A percentile compares a stretch with the other conserved stretches of the same genome.
These are phyloP conservation scores for Pseudogymnoascus verrucosus DNA, from an alignment of 2,329 filamentous ascomycete species.

Conservation along the genomic window DNA sequence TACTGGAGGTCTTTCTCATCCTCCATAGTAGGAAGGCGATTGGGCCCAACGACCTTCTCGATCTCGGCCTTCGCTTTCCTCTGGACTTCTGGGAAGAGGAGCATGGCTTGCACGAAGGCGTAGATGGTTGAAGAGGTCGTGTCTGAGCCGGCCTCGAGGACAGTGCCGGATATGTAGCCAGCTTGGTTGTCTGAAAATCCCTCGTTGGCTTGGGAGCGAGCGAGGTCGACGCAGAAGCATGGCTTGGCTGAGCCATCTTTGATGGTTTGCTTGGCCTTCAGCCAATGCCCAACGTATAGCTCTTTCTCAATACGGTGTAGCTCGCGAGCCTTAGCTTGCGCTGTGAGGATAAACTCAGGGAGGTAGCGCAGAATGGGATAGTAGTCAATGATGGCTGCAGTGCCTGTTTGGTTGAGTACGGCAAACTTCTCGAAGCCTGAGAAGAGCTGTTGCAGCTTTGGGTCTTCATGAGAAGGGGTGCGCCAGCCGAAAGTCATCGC, in stretches of 20 bases:
- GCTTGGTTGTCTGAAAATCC: not conserved
- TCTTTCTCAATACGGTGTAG: constrained; percentile 37
- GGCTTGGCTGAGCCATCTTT: constrained; percentile 9
- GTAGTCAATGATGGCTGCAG: constrained; percentile 40
- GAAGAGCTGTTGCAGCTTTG: constrained; percentile 34
- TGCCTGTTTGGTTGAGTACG: constrained; percentile 36
- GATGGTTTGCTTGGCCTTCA: constrained; percentile 31
- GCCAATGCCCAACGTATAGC: constrained; percentile 35
- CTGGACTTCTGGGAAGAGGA: constrained; percentile 30
- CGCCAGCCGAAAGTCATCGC: constrained; percentile 32
- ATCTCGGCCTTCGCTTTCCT: constrained; percentile 34
- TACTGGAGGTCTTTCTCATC: constrained; percentile 38
- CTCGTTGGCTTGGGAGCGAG: not conserved
- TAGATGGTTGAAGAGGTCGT: constrained; percentile 29
- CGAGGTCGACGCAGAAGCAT: not conserved
- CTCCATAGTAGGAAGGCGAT: constrained; percentile 32
- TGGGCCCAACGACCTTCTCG: constrained; percentile 34
- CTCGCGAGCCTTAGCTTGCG: constrained; percentile 32
- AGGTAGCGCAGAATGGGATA: constrained; percentile 34
- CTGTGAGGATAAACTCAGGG: constrained; percentile 34
- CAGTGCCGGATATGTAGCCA: constrained; percentile 15
- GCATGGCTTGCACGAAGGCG: constrained; percentile 34
- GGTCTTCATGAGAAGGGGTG: constrained; percentile 26
- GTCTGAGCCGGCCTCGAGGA: constrained; percentile 29
- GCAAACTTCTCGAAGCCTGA: constrained; percentile 35